Evolutionary conservation across 2,329 filamentous ascomycete species (phyloP), one percentile per base, ranked within the genome.

Genomic region (Chalaropsis ovoidea): DNA sequence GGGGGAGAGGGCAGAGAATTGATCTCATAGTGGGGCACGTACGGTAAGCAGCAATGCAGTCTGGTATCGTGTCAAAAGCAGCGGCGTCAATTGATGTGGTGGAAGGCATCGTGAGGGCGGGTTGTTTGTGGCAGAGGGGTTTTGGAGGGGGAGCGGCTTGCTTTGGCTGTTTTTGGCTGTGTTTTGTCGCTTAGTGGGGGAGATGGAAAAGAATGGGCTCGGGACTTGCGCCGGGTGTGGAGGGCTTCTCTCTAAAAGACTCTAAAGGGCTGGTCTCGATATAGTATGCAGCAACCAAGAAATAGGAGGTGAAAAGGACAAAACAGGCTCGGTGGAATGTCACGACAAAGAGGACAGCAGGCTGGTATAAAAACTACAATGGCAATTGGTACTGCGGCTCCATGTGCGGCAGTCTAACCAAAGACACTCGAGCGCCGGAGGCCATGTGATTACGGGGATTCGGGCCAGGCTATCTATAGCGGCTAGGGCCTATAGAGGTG

Each of bases 21-120:
- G 24, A 19, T 24, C 5, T 27, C 47, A 52, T 39, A 10, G 54
- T 3, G 54, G 54, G 54, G 54, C 54, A 75, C 83, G 68, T 78
- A 87, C 85, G 80, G 76, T 86, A 87, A 66, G 84, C 82, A 71
- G 81, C 77, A 70, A 87, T 81, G 67, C 82, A 78, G 70, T 86
- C 84, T 65, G 84, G 82, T 76, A 87, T 87, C 65, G 80, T 80
- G 77, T 86, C 81, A 75, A 87, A 87, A 73, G 81, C 77, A 70
- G 77, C 78, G 70, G 75, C 69, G 65, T 79, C 76, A 71, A 84
- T 81, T 69, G 61, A n/a, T 60, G 76, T 76, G 42, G 77, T 72
- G 65, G 78, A 76, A 67, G 81, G 77, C 82, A 84, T 84, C 66
- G 67, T 73, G 68, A 68, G 27, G 15, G 17, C 35, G 24, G 19